These are phyloP conservation scores for Aspergillus calidoustus DNA, from an alignment of 2,329 filamentous ascomycete species.

Conservation along the genomic window DNA sequence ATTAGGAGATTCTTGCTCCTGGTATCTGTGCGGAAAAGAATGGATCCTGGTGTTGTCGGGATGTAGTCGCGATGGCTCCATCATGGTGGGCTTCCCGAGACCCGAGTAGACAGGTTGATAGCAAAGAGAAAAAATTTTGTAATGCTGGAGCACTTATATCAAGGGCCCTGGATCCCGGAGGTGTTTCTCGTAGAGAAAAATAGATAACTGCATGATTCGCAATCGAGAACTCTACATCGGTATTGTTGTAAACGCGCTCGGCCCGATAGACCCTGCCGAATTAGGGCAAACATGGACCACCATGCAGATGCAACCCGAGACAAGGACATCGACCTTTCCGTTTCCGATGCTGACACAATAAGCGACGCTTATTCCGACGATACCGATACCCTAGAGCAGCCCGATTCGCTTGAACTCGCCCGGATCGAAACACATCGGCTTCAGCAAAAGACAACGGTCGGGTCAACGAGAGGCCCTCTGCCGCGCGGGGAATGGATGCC, in stretches of 20 bases:
- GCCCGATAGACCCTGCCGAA: not conserved
- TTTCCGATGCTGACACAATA: conserved; percentile 17
- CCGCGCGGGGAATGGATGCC: conserved; percentile 30
- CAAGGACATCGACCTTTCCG: conserved; percentile 2
- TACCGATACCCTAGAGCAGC: conserved; percentile 19
- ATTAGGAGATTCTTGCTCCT: conserved; percentile 11
- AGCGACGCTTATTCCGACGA: conserved; percentile 20
- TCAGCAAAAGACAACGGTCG: conserved; percentile 28
- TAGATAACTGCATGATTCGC: not conserved
- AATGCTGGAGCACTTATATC: conserved; percentile 1
- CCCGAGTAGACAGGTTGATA: not conserved
- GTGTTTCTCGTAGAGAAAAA: conserved; percentile 2
- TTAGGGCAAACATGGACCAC: conserved; percentile 14
- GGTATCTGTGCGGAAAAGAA: conserved; percentile 24
- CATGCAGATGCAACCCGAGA: not conserved
- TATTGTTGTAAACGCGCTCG: not conserved
- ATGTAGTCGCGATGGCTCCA: not conserved
- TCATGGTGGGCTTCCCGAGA: not conserved
- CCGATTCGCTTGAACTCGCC: conserved; percentile 26
- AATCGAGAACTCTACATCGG: not conserved
- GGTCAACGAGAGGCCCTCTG: conserved; percentile 25
- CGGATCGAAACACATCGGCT: conserved; percentile 29
- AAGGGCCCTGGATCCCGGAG: not conserved
- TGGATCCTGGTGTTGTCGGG: conserved; percentile 9
- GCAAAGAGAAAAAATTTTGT: conserved; percentile 9